A percentile compares a stretch with the other conserved stretches of the same genome.
phyloP scores from a whole-genome alignment of 352 stramenopile genomes.

The Phytophthora lateralis region DNA sequence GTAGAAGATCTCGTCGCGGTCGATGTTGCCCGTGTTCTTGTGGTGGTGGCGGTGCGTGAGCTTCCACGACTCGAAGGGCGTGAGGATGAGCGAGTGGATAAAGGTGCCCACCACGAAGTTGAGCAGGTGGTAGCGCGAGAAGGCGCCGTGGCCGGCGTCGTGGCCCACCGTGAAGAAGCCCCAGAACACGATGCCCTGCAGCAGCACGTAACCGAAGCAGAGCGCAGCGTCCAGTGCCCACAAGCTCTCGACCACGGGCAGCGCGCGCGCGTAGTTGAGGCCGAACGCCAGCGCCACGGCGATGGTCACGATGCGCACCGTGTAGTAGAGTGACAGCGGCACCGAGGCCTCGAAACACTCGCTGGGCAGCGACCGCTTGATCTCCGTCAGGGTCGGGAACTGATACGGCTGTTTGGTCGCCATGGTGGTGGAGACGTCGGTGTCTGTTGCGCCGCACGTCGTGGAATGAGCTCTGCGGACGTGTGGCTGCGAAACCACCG shows the following conservation, averaged over 20 bases:
- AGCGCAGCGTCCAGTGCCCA: slow-evolving; percentile 48
- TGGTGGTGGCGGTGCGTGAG: slow-evolving; percentile 84
- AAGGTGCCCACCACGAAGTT: slow-evolving; percentile 80
- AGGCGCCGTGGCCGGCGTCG: slow-evolving; percentile 81
- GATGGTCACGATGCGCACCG: slow-evolving; percentile 57
- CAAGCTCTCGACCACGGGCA: slow-evolving; percentile 45
- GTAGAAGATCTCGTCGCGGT: slow-evolving; percentile 87
- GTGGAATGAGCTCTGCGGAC: slow-evolving; percentile 25
- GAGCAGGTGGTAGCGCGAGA: slow-evolving; percentile 78
- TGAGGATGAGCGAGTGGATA: slow-evolving; percentile 84
- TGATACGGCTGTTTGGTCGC: slow-evolving; percentile 41
- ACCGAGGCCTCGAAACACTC: slow-evolving; percentile 78
- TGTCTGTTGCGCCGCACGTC: slow-evolving; percentile 18
- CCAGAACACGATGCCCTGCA: slow-evolving; percentile 84
- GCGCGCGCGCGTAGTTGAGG: slow-evolving; percentile 47
- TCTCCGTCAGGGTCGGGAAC: slow-evolving; percentile 82
- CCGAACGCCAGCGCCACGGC: slow-evolving; percentile 45
- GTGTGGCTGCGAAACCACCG: slow-evolving; percentile 25
- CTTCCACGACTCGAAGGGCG: slow-evolving; percentile 82
- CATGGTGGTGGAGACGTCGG: slow-evolving; percentile 20
- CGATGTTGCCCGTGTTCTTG: slow-evolving; percentile 89
- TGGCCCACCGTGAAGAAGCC: slow-evolving; percentile 86
- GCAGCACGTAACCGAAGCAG: slow-evolving; percentile 63
- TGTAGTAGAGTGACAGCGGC: slow-evolving; percentile 77
- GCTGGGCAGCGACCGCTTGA: slow-evolving; percentile 77